Percentiles rank a stretch among this genome's conserved stretches.
Evolutionary conservation across 176 grass and related monocot species (phyloP).

Genomic region (Carex scoparia): DNA sequence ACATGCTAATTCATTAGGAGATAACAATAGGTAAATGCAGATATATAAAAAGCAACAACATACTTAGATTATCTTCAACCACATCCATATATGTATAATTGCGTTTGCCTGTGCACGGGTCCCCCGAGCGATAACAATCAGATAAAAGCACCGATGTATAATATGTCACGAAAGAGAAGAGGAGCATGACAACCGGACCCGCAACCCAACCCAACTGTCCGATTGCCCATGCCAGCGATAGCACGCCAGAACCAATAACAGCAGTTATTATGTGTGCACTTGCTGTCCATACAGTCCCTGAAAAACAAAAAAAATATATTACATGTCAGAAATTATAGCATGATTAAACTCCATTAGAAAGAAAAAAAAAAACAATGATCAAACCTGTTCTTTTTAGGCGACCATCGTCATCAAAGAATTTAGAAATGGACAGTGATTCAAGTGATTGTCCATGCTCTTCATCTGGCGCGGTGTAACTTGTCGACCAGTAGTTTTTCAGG

Average conservation of each 20-base stretch:
- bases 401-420: conserved; percentile 79
- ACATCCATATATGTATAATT: conserved; percentile 98
- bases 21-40: background rate
- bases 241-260: conserved; percentile 83
- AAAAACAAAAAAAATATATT: background rate
- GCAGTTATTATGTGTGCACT: conserved; percentile 92
- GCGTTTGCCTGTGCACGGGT: conserved; percentile 53
- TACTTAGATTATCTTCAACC: conserved; percentile 66
- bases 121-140: conserved; percentile 75
- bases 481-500: conserved; percentile 29
- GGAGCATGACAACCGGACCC: conserved; percentile 62
- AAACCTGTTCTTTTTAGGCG: conserved; percentile 69
- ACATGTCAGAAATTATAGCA: background rate
- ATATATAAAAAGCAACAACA: background rate
- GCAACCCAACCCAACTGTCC: conserved; percentile 79
- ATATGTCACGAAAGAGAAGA: conserved; percentile 79
- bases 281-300: conserved; percentile 84
- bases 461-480: conserved; percentile 28
- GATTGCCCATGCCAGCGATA: conserved; percentile 81
- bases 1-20: background rate
- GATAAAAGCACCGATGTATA: conserved; percentile 73
- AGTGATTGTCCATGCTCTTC: conserved; percentile 40
- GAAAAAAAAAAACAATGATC: background rate
- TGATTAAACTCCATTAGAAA: background rate
- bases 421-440: conserved; percentile 16